Base-by-base conservation (phyloP, 768 basidiomycete species). In the Pleurotus cornucopiae region DNA sequence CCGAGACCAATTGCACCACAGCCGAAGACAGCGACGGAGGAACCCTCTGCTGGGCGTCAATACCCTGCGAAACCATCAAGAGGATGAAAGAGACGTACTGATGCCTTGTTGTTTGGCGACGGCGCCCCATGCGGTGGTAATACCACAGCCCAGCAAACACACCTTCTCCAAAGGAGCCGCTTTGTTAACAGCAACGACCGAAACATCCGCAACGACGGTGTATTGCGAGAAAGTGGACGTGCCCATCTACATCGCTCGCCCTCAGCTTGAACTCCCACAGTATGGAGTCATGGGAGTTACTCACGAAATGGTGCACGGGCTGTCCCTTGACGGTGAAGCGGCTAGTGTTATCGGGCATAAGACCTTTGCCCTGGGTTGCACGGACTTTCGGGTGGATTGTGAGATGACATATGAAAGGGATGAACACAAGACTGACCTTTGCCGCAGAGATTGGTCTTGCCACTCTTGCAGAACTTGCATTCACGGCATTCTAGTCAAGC, bases 161-260 rank as follows among this genome's bases (percentile, higher is more conserved):
- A 95, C 93, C 66, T 94, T 97, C 25, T 98, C 89, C 12, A 99
- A 81, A 6, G 94, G 93, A 1, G 97, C 97, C 58, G 81, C 75
- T 58, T 83, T 79, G 73, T 87, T 86, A 58, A 99, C 86, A 13
- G 92, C 85, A 52, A 98, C 97, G 21, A 99, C 91, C 16, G 95
- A 98, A 45, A 94, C 94, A 61, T 99, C 94, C 46, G 94, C 91
- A 2, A 99, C 94, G 57, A 99, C 97, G 6, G 97, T 97, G 77
- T 98, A 99, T 69, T 98, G 95, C n/a, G 96, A 97, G 77, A 99
- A 99, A 2, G 97, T 96, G 30, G 96, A 98, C 23, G 89, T 93
- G 43, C 97, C 97, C 97, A 98, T 99, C 94, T 97, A 56, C 37
- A 26, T 44, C 39, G 44, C n/a, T 46, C 13, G 38, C 53, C 47